A percentile compares a stretch with the other conserved stretches of the same genome.
These are phyloP conservation scores for Fistulinella prunicolor DNA, from an alignment of 768 basidiomycete genomes.

Conservation along the genomic window DNA sequence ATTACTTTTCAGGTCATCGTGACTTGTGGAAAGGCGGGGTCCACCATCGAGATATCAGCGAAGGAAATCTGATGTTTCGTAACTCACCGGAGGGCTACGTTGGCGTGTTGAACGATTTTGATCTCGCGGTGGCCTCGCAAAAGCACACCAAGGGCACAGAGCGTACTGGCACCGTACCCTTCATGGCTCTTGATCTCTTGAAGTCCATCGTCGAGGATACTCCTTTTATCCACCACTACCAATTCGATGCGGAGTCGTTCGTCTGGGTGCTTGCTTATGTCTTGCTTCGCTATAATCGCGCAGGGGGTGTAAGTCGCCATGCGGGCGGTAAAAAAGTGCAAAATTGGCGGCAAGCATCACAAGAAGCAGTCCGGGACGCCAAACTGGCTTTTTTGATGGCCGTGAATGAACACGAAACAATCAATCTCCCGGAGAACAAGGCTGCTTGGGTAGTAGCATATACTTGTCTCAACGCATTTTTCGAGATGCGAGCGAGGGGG, in stretches of 20 bases:
- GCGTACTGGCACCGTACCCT: slow-evolving; percentile 16
- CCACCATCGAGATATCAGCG: slow-evolving; percentile 14
- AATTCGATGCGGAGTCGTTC: neutral
- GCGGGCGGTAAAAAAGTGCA: no score
- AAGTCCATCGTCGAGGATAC: neutral
- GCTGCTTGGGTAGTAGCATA: no score
- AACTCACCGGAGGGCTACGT: neutral
- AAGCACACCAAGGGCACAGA: neutral
- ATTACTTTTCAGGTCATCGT: slow-evolving; percentile 4
- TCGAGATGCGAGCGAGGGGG: no score
- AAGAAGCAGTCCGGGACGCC: no score
- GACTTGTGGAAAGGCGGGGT: slow-evolving; percentile 5
- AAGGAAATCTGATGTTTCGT: slow-evolving; percentile 15
- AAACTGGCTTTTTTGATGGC: no score
- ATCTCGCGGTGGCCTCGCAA: neutral
- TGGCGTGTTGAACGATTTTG: slow-evolving; percentile 18
- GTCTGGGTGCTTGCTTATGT: slow-evolving; percentile 1
- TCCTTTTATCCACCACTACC: neutral
- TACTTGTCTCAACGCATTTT: no score
- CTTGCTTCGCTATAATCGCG: no score
- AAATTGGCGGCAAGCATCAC: no score
- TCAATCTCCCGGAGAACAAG: no score
- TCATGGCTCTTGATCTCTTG: slow-evolving; percentile 13
- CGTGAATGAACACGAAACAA: no score
- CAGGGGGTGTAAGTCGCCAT: no score